These are phyloP conservation scores for Corynespora cassiicola DNA, from an alignment of 2,329 filamentous ascomycete species.

Conservation along the genomic window DNA sequence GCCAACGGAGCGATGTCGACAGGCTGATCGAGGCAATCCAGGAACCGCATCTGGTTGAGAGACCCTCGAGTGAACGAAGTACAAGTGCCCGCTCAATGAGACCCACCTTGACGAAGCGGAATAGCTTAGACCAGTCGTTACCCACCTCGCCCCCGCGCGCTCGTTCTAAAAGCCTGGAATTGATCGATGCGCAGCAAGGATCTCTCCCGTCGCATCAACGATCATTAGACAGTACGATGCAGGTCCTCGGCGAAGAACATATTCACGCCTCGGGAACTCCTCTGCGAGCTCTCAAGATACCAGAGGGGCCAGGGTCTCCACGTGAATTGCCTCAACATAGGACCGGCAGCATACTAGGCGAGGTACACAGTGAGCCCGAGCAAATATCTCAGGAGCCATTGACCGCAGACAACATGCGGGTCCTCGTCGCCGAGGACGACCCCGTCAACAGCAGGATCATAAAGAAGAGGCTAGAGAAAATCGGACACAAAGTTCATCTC, in stretches of 20 bases:
- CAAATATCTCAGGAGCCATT: conserved; percentile 16
- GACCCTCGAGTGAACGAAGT: conserved; percentile 21
- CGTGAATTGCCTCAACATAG: conserved; percentile 10
- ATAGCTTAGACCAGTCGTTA: conserved; percentile 24
- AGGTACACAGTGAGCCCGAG: conserved; percentile 28
- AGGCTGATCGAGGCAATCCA: conserved; percentile 75
- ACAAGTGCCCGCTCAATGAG: conserved; percentile 29
- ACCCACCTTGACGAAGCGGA: conserved; percentile 32
- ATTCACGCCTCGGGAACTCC: conserved; percentile 50
- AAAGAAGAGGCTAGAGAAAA: conserved; percentile 78
- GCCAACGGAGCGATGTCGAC: conserved; percentile 69
- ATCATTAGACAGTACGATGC: conserved; percentile 55
- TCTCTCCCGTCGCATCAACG: conserved; percentile 34
- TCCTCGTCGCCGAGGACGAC: conserved; percentile 87
- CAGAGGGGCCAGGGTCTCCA: conserved; percentile 46
- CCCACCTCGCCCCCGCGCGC: conserved; percentile 13
- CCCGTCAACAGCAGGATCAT: conserved; percentile 85
- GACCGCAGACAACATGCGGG: conserved; percentile 59
- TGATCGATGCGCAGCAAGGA: conserved; percentile 11
- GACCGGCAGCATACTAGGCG: conserved; percentile 34
- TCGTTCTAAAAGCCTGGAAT: conserved; percentile 37
- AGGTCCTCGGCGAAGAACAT: conserved; percentile 45
- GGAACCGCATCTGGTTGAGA: conserved; percentile 55
- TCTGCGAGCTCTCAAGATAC: conserved; percentile 54
- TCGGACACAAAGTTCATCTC: conserved; percentile 73